phyloP scores from a whole-genome alignment of 352 stramenopile genomes.

The Globisporangium polare region DNA sequence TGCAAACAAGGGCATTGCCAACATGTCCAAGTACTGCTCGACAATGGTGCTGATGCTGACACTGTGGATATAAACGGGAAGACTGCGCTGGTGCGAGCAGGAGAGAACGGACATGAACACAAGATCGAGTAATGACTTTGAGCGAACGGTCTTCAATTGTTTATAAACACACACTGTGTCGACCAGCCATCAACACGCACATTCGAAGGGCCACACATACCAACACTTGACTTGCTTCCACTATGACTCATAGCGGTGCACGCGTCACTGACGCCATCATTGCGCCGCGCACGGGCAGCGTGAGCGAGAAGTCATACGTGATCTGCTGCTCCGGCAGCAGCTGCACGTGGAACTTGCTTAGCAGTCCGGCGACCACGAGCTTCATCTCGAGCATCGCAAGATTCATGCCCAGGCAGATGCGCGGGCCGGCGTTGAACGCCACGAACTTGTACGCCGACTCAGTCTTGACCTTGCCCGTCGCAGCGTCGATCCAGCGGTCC shows the following conservation, averaged over 20 bases:
- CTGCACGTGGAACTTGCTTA: conserved; percentile 57
- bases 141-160: neutral
- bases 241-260: neutral
- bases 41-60: no score
- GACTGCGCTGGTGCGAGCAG: no score
- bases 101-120: no score
- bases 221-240: neutral
- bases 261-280: conserved; percentile 5
- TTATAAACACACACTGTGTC: neutral
- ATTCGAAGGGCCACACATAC: neutral
- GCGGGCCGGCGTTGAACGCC: conserved; percentile 66
- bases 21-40: no score
- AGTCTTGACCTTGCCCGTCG: conserved; percentile 22
- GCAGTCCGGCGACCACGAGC: conserved; percentile 47
- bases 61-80: no score
- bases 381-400: conserved; percentile 86
- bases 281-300: conserved; percentile 35
- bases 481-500: conserved; percentile 58
- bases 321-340: conserved; percentile 26
- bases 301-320: conserved; percentile 50
- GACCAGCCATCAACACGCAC: neutral
- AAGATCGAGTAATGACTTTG: neutral
- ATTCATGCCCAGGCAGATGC: conserved; percentile 65
- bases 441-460: conserved; percentile 62
- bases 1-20: no score